Percentiles rank a stretch among this genome's conserved stretches.
phyloP scores from a whole-genome alignment of 2,329 filamentous ascomycete genomes.

The Fusarium guadeloupense region DNA sequence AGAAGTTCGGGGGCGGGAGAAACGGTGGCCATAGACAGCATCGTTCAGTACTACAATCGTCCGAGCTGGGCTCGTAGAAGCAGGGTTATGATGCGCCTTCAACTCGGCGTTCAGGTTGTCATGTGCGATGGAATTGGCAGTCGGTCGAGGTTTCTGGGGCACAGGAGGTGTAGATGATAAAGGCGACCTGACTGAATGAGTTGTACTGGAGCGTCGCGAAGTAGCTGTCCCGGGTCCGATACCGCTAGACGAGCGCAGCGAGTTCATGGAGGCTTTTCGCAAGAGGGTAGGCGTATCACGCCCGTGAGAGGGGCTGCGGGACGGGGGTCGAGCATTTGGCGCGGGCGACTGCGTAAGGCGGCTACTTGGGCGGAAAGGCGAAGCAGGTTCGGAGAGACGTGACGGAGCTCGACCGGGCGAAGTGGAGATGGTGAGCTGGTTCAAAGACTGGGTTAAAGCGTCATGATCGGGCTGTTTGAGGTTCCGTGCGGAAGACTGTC shows the following conservation, averaged over 20 bases:
- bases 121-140: slow-evolving; percentile 67
- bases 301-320: slow-evolving; percentile 55
- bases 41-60: slow-evolving; percentile 91
- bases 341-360: slow-evolving; percentile 43
- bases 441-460: slow-evolving; percentile 54
- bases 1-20: slow-evolving; percentile 81
- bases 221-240: slow-evolving; percentile 49
- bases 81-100: slow-evolving; percentile 64
- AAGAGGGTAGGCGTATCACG: slow-evolving; percentile 61
- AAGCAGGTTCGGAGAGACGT: slow-evolving; percentile 50
- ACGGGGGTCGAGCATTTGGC: slow-evolving; percentile 45
- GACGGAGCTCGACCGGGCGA: slow-evolving; percentile 44
- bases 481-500: slow-evolving; percentile 48
- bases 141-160: slow-evolving; percentile 54
- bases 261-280: slow-evolving; percentile 67
- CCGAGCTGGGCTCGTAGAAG: slow-evolving; percentile 57
- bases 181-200: slow-evolving; percentile 51
- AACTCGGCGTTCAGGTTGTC: slow-evolving; percentile 77
- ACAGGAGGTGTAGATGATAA: slow-evolving; percentile 40
- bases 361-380: slow-evolving; percentile 53
- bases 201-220: slow-evolving; percentile 61
- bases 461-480: slow-evolving; percentile 40
- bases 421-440: slow-evolving; percentile 55
- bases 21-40: slow-evolving; percentile 93
- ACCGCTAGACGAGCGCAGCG: slow-evolving; percentile 61